Conservation (phyloP, 2,329 filamentous ascomycete species). For the Diaporthe nobilis region DNA sequence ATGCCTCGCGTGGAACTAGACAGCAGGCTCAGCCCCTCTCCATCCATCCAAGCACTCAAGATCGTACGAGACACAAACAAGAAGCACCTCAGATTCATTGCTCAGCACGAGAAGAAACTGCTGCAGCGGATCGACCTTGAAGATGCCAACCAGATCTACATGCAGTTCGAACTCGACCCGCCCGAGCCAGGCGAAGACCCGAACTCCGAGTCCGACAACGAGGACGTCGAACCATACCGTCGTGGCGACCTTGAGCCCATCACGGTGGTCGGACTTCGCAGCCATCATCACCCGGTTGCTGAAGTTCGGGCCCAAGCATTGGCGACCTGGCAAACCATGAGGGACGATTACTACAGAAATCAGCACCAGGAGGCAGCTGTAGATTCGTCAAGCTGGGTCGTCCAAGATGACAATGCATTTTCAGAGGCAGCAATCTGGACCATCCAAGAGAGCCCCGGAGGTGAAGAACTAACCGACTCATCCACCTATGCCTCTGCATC, state of each 20-base stretch:
- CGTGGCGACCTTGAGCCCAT: not conserved
- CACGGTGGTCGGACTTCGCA: slow-evolving; percentile 8
- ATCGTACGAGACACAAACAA: not conserved
- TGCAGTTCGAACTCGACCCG: not conserved
- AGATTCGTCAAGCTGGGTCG: not conserved
- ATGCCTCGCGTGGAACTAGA: not conserved
- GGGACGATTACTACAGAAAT: not conserved
- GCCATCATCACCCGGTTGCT: slow-evolving; percentile 22
- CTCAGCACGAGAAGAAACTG: slow-evolving; percentile 9
- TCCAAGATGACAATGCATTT: slow-evolving; percentile 4
- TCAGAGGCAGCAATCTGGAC: not conserved
- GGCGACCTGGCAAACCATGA: not conserved
- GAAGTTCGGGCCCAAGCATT: not conserved
- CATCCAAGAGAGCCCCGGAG: not conserved
- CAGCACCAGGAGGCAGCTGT: not conserved
- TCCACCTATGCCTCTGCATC: not conserved
- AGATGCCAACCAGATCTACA: not conserved
- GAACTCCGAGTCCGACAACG: not conserved
- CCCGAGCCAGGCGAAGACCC: not conserved
- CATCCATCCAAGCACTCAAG: slow-evolving; percentile 20
- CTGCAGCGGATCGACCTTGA: not conserved
- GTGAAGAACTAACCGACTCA: not conserved
- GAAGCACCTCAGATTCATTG: slow-evolving; percentile 14
- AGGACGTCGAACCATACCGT: not conserved
- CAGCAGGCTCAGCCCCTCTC: slow-evolving; percentile 12